phyloP scores from a whole-genome alignment of 2,329 filamentous ascomycete genomes.

The Trichophyton simii region DNA sequence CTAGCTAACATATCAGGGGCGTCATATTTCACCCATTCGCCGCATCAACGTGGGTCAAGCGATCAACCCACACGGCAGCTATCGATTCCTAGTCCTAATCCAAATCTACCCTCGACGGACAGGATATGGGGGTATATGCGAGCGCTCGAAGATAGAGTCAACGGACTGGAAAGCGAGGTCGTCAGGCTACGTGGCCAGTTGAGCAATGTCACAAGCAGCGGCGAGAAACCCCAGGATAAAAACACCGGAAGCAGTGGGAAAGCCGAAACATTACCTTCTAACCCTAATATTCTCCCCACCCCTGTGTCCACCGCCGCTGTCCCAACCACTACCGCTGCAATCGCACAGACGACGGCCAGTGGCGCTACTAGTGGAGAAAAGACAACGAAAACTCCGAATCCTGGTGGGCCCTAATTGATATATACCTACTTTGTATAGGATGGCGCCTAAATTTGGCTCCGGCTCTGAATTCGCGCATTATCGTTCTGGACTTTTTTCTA shows the following conservation, averaged over 20 bases:
- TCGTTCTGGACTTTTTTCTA: not conserved
- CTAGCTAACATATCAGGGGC: constrained; percentile 10
- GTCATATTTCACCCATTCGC: constrained; percentile 7
- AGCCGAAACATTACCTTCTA: not conserved
- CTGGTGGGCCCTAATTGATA: not conserved
- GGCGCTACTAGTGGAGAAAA: not conserved
- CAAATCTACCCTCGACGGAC: constrained; percentile 8
- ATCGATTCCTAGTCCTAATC: constrained; percentile 8
- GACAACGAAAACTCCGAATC: not conserved
- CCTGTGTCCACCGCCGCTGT: not conserved
- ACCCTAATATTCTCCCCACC: not conserved
- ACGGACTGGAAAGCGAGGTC: constrained; percentile 24
- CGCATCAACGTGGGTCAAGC: constrained; percentile 3
- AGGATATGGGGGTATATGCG: constrained; percentile 22
- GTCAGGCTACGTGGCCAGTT: constrained; percentile 19
- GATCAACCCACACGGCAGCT: constrained; percentile 6
- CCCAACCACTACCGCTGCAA: not conserved
- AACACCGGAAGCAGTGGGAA: not conserved
- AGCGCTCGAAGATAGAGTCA: constrained; percentile 22
- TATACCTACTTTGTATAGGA: not conserved
- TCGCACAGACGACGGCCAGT: not conserved
- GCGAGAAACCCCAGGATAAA: not conserved
- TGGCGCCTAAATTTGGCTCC: not conserved
- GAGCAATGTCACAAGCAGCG: not conserved
- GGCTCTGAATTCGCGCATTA: not conserved